Percentiles rank a stretch among this genome's conserved stretches.
Evolutionary conservation across 129 eudicot genomes (phyloP).

Genomic region (Helianthus annuus): DNA sequence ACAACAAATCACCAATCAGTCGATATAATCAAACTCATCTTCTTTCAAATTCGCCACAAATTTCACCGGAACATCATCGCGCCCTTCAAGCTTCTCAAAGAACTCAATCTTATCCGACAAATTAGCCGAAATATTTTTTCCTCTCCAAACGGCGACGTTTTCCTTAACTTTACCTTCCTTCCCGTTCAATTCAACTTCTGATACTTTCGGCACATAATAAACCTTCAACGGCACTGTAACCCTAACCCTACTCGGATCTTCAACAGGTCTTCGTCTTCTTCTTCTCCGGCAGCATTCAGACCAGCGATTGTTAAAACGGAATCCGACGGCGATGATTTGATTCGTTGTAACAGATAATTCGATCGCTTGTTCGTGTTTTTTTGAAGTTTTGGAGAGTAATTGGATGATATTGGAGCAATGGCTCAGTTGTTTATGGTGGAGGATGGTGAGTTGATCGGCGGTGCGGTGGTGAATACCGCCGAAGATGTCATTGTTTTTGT

Average conservation of each 20-base stretch:
- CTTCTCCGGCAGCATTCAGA: constrained; percentile 21
- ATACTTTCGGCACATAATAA: constrained; percentile 65
- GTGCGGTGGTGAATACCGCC: constrained; percentile 39
- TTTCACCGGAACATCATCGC: constrained; percentile 61
- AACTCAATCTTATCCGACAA: constrained; percentile 51
- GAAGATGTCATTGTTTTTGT: constrained; percentile 45
- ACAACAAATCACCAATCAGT: constrained; percentile 33
- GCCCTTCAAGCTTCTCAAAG: constrained; percentile 48
- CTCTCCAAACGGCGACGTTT: constrained; percentile 74
- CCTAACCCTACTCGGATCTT: constrained; percentile 67
- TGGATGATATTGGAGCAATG: constrained; percentile 8
- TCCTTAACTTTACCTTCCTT: constrained; percentile 69
- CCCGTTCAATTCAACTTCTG: constrained; percentile 56
- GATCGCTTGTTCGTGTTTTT: neutral
- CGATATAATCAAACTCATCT: constrained; percentile 84
- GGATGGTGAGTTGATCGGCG: constrained; percentile 28
- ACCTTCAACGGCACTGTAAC: constrained; percentile 75
- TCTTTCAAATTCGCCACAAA: constrained; percentile 74
- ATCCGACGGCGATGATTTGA: constrained; percentile 40
- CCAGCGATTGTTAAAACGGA: constrained; percentile 28
- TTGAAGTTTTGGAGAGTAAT: constrained; percentile 23
- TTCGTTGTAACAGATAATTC: neutral
- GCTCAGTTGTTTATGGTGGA: constrained; percentile 21
- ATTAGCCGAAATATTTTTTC: constrained; percentile 47
- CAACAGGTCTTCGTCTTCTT: constrained; percentile 30